Evolutionary conservation across 495 filamentous ascomycete genomes (phyloP).

Genomic region (Hypoxylon intermedium): DNA sequence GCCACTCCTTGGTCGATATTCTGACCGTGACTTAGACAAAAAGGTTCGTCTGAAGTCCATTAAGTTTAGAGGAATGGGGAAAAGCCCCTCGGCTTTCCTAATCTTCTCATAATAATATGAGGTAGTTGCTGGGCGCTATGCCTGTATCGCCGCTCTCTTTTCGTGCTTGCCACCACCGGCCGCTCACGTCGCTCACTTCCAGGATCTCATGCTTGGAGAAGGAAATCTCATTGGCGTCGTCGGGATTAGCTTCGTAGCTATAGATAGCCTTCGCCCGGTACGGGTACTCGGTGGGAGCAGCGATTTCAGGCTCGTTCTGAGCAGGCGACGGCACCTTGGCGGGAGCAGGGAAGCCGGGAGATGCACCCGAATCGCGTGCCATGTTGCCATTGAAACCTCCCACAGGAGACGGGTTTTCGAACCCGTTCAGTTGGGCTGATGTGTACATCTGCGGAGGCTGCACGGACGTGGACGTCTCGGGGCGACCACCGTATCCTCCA

Average conservation of each 20-base stretch:
- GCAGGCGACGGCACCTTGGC: constrained; percentile 43
- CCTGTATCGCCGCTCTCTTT: constrained; percentile 95
- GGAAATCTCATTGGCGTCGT: constrained; percentile 97
- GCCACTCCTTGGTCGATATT: constrained; percentile 15
- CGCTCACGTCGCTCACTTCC: constrained; percentile 96
- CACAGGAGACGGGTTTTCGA: constrained; percentile 94
- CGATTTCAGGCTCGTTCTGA: constrained; percentile 66
- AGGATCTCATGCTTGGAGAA: constrained; percentile 96
- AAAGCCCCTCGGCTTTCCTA: constrained; percentile 1
- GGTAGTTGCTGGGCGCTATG: constrained; percentile 96
- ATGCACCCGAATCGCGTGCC: constrained; percentile 48
- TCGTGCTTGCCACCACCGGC: constrained; percentile 97
- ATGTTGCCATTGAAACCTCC: constrained; percentile 65
- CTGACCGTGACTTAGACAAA: constrained; percentile 3
- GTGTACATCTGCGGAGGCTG: constrained; percentile 96
- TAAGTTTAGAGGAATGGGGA: neutral
- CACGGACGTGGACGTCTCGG: constrained; percentile 80
- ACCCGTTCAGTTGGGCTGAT: constrained; percentile 89
- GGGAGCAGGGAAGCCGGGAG: constrained; percentile 47
- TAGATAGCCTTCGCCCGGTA: constrained; percentile 98
- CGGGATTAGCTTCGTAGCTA: constrained; percentile 96
- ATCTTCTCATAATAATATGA: constrained; percentile 82
- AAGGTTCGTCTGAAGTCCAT: constrained; percentile 13
- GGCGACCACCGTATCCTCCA: constrained; percentile 64
- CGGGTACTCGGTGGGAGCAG: constrained; percentile 88